phyloP scores from a whole-genome alignment of 192 early-diverging fungal genomes.

The Umbelopsis sp. region DNA sequence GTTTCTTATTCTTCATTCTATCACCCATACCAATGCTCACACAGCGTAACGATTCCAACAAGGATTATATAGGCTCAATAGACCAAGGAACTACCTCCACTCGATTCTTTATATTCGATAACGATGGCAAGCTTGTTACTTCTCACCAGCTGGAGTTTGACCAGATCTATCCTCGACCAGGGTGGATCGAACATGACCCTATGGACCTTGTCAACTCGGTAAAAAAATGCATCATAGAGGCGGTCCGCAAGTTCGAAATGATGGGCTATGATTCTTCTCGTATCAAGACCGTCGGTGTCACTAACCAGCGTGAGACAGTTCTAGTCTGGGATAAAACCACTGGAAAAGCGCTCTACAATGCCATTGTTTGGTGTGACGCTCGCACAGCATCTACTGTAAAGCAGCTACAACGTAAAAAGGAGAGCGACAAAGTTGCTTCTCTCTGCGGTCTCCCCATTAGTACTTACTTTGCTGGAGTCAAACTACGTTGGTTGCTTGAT shows the following conservation, averaged over 20 bases:
- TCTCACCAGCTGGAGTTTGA: conserved; percentile 81
- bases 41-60: conserved; percentile 19
- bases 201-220: conserved; percentile 73
- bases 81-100: conserved; percentile 94
- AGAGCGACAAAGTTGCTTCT: conserved; percentile 35
- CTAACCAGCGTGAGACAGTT: conserved; percentile 95
- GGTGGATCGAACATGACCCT: conserved; percentile 93
- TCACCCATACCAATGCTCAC: background rate
- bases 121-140: conserved; percentile 66
- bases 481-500: conserved; percentile 91
- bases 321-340: conserved; percentile 85
- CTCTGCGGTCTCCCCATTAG: conserved; percentile 87
- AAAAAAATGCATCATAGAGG: conserved; percentile 69
- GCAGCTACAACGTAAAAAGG: conserved; percentile 51
- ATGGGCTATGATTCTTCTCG: conserved; percentile 57
- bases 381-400: conserved; percentile 80
- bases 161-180: conserved; percentile 74
- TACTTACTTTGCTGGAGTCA: conserved; percentile 93
- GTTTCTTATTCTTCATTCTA: background rate
- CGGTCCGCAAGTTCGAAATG: conserved; percentile 64
- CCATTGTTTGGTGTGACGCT: conserved; percentile 92
- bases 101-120: conserved; percentile 91
- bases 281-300: conserved; percentile 78
- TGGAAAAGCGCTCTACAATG: conserved; percentile 82
- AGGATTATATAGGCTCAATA: conserved; percentile 75